Base-by-base conservation (phyloP, 108 stramenopile species). In the Stephanodiscus minutulus region DNA sequence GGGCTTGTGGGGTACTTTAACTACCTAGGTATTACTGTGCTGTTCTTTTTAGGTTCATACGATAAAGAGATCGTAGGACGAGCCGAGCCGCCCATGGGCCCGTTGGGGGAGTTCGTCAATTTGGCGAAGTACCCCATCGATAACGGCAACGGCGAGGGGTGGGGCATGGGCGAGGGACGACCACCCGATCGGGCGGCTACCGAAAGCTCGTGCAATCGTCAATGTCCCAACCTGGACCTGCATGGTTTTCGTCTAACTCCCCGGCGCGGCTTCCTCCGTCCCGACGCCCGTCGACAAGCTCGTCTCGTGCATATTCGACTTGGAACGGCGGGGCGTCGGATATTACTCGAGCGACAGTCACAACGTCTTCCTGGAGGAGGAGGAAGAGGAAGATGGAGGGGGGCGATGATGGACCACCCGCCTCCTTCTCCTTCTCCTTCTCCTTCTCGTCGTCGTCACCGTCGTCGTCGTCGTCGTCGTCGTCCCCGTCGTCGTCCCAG, bases 331-430 rank as follows among this genome's bases (percentile, higher is more conserved):
- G 31, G 64, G 73, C 21, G 64, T 66, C 0, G 73, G 73, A 35
- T 74, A 59, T 48, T 66, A 66, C 64, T 74, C 73, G 13, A 60
- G 31, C 47, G 73, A 74, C 21, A 56, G 46, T 20, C 73, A 74
- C 44, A 73, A 73, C 37, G 64, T 65, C 33, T 73, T 73, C 57
- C 31, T 73, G 41, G 73, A 74, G 33, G 64, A 43, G 33, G 54
- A 17, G 6, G 35, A 9, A 0, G 27, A 73, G 3, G 31, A 33
- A 4, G 2, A 2, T 33, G 31, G 31, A n/a, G n/a, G n/a, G n/a
- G n/a, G n/a, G n/a, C n/a, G n/a, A n/a, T n/a, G n/a, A n/a, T n/a
- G n/a, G n/a, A n/a, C n/a, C n/a, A n/a, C n/a, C n/a, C n/a, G n/a
- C n/a, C n/a, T n/a, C n/a, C n/a, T n/a, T n/a, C n/a, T n/a, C n/a